Conservation (phyloP, 805 yeast species). For the Trichomonascus vanleenenianus region DNA sequence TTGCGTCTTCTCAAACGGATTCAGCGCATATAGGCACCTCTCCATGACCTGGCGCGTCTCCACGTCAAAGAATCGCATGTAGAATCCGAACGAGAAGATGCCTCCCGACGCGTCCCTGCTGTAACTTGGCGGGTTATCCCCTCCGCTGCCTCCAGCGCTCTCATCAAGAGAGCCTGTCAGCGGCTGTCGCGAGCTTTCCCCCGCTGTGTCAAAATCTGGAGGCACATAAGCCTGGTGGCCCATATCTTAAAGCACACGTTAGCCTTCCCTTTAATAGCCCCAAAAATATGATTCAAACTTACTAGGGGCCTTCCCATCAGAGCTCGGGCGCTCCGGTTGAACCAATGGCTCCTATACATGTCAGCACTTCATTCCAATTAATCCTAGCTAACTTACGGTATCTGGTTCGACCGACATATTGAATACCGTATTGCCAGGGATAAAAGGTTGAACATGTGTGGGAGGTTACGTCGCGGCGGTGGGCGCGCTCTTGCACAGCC, state of each 20-base stretch:
- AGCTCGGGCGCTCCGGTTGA: neutral
- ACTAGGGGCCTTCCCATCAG: neutral
- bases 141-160: neutral
- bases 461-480: too few relatives aligned
- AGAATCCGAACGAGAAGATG: slow-evolving; percentile 48
- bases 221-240: slow-evolving; percentile 30
- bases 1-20: slow-evolving; percentile 36
- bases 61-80: slow-evolving; percentile 61
- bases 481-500: neutral
- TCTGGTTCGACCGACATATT: slow-evolving; percentile 10
- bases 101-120: neutral
- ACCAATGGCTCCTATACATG: neutral
- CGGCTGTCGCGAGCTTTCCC: neutral
- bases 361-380: neutral
- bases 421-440: neutral
- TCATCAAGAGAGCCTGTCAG: neutral
- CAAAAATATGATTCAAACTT: neutral
- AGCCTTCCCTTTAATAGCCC: neutral
- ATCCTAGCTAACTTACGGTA: neutral
- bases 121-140: neutral
- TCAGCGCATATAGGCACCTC: slow-evolving; percentile 48
- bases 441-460: too few relatives aligned
- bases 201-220: slow-evolving; percentile 25
- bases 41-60: slow-evolving; percentile 53
- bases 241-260: slow-evolving; percentile 1